Evolutionary conservation across 2,329 filamentous ascomycete genomes (phyloP), one percentile per base, ranked within the genome.

Genomic region (Alternaria metachromatica): DNA sequence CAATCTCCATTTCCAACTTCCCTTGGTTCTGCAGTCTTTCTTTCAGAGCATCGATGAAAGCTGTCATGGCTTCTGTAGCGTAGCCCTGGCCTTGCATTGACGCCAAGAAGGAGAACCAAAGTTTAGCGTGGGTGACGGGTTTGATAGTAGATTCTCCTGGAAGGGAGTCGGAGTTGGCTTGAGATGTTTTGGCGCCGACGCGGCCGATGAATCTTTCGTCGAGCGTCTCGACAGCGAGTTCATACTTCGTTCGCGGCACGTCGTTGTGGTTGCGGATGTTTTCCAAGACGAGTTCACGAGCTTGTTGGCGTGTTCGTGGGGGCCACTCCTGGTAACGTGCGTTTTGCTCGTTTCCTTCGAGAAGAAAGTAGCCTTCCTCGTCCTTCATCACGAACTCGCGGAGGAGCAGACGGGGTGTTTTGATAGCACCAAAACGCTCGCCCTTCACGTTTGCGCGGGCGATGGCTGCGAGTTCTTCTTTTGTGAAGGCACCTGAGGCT

Each of bases 31-130:
- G 50, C 25, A 63, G 18, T 11, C 56, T 13, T 7, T 63, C 53
- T 11, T 62, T 60, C 4, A 80, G 26, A 6, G 68, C 59, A 0
- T 61, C 49, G 18, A 79, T 67, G 11, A 80, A 77, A 0, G 70
- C 68, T 5, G 33, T 43, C 72, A 77, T 70, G 6, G 77, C 77
- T 37, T 79, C 78, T 0, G 72, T 78, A 12, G 77, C 78, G 21
- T 72, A 69, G 0, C 77, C 76, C 30, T 67, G 64, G 0, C 76
- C 72, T 23, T 79, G 75, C 1, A 46, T 50, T 3, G 58, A 33
- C 0, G 74, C 74, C 44, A 76, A 13, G 25, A 80, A 76, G 0
- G 75, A 77, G 28, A 72, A 80, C 75, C 75, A 80, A 5, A 80
- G 58, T 43, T 71, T 59, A 0, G 72, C 65, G 33, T 72, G 74